Conservation (phyloP, 164 flowering plant species). For the Dillenia turbinata region DNA sequence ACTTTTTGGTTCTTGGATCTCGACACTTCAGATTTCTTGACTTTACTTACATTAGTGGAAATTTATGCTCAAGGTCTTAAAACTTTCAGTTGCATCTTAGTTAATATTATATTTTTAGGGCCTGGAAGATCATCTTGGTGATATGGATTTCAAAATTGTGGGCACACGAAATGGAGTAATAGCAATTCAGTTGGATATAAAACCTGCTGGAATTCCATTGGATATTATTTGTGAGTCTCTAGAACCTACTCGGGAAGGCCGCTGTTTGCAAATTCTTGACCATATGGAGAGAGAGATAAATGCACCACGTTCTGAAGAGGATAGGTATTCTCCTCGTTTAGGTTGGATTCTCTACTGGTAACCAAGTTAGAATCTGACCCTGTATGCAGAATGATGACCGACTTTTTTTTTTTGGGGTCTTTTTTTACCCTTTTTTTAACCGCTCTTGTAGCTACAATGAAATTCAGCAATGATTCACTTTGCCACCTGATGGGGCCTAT, state of each 20-base stretch:
- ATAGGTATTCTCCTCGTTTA: conserved; percentile 62
- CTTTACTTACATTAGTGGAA: too few relatives aligned
- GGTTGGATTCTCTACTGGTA: conserved; percentile 29
- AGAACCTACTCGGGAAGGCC: conserved; percentile 78
- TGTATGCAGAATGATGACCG: too few relatives aligned
- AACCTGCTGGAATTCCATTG: conserved; percentile 97
- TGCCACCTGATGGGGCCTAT: conserved; percentile 86
- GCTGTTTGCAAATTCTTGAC: conserved; percentile 85
- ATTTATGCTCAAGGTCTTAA: too few relatives aligned
- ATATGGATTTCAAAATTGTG: conserved; percentile 98
- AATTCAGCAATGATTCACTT: conserved; percentile 71
- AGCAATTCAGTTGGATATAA: conserved; percentile 94
- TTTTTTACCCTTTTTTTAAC: background rate
- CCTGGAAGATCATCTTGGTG: conserved; percentile 97
- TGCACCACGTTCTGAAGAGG: conserved; percentile 71
- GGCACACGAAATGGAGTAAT: conserved; percentile 90
- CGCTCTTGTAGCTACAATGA: conserved; percentile 56
- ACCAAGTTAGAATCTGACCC: too few relatives aligned
- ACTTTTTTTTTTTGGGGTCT: background rate
- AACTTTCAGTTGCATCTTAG: background rate
- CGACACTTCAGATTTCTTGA: too few relatives aligned
- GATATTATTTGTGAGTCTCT: conserved; percentile 83
- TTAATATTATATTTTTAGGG: conserved; percentile 45
- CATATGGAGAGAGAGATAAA: conserved; percentile 83
- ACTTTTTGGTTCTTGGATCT: too few relatives aligned